phyloP scores from a whole-genome alignment of 352 stramenopile species.

The Phytopythium boreale region DNA sequence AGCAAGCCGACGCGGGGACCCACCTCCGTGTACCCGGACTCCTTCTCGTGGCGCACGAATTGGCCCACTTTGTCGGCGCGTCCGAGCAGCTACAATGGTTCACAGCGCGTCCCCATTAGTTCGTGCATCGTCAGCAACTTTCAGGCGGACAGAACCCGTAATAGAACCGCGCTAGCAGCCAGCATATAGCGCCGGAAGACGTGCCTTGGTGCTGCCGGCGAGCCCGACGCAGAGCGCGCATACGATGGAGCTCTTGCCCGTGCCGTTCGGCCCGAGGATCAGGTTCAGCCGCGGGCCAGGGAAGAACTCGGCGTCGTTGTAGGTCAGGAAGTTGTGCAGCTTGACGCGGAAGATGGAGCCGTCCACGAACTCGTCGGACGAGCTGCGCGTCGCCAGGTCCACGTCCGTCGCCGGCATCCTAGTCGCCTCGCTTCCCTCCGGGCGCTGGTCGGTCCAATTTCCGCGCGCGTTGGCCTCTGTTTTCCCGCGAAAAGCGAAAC shows the following conservation, averaged over 20 bases:
- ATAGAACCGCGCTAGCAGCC: not conserved
- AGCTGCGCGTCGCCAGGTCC: slow-evolving; percentile 19
- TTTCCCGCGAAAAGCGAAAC: slow-evolving; percentile 49
- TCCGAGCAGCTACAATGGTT: slow-evolving; percentile 73
- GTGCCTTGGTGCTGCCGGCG: slow-evolving; percentile 90
- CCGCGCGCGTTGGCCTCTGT: not conserved
- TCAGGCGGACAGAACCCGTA: no score
- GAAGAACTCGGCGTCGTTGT: slow-evolving; percentile 88
- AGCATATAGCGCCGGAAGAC: not conserved
- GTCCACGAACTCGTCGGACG: slow-evolving; percentile 77
- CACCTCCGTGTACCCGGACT: slow-evolving; percentile 80
- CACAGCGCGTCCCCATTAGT: not conserved
- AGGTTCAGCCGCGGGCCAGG: slow-evolving; percentile 96
- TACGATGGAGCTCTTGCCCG: slow-evolving; percentile 93
- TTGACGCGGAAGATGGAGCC: slow-evolving; percentile 88
- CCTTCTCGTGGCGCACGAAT: slow-evolving; percentile 88
- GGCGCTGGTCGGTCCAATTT: not conserved
- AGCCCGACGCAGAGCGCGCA: slow-evolving; percentile 97
- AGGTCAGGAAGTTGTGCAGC: slow-evolving; percentile 95
- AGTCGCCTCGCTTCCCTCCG: not conserved
- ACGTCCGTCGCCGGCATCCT: slow-evolving; percentile 16
- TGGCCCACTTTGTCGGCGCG: slow-evolving; percentile 92
- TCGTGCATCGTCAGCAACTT: not conserved
- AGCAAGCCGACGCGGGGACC: not conserved
- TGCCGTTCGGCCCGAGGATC: slow-evolving; percentile 97